These are phyloP conservation scores for Pichia rugopelliculosa DNA, from an alignment of 805 yeast genomes.

Conservation along the genomic window DNA sequence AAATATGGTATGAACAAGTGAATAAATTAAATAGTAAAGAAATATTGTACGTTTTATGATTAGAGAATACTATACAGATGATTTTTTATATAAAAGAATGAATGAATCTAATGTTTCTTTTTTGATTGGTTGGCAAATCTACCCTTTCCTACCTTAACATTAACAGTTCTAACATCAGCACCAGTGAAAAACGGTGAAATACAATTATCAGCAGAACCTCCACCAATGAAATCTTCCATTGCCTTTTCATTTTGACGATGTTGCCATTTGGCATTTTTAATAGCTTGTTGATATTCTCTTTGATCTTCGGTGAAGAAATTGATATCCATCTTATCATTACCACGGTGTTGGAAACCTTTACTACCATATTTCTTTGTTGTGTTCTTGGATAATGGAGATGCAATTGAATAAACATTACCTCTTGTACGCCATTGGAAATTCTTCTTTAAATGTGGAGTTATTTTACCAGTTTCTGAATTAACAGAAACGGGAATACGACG, in stretches of 20 bases:
- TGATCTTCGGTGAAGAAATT: conserved; percentile 83
- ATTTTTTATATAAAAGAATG: background rate
- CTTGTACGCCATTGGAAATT: conserved; percentile 91
- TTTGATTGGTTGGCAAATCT: conserved; percentile 67
- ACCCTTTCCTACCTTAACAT: conserved; percentile 81
- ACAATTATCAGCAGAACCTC: conserved; percentile 83
- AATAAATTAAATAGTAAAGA: no score
- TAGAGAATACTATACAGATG: background rate
- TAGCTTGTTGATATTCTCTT: conserved; percentile 81
- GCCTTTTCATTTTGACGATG: conserved; percentile 79
- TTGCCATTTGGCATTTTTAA: conserved; percentile 84
- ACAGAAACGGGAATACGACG: conserved; percentile 87
- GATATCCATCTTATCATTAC: conserved; percentile 45
- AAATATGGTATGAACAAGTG: no score
- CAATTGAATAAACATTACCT: conserved; percentile 74
- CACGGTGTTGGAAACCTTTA: conserved; percentile 68
- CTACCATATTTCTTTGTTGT: conserved; percentile 67
- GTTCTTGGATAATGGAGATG: conserved; percentile 82
- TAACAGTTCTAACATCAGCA: conserved; percentile 45
- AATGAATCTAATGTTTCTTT: conserved; percentile 24
- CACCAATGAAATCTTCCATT: conserved; percentile 85
- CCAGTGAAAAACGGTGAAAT: conserved; percentile 80
- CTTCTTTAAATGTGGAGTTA: conserved; percentile 81
- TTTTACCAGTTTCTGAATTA: conserved; percentile 66
- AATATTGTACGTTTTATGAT: background rate